Evolutionary conservation across 2,329 filamentous ascomycete genomes (phyloP).

Genomic region (Saccharata proteae): DNA sequence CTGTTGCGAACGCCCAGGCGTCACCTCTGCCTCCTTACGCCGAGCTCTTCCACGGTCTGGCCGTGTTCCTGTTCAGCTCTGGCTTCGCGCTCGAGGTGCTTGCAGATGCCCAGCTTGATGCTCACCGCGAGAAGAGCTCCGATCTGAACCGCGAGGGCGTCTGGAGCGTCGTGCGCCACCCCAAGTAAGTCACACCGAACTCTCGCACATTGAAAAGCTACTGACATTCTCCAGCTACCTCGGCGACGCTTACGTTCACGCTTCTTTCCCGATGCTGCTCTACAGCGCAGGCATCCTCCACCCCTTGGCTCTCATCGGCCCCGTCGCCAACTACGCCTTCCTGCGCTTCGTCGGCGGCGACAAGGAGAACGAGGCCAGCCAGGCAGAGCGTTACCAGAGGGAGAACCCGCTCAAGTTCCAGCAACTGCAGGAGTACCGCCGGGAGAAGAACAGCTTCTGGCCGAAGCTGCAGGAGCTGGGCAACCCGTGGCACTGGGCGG

Average conservation of each 20-base stretch:
- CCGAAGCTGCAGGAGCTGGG: conserved; percentile 36
- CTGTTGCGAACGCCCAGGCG: conserved; percentile 3
- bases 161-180: conserved; percentile 50
- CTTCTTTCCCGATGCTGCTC: conserved; percentile 47
- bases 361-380: conserved; percentile 40
- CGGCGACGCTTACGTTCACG: conserved; percentile 46
- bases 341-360: conserved; percentile 46
- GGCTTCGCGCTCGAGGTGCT: conserved; percentile 45
- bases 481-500: conserved; percentile 46
- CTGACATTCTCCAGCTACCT: conserved; percentile 37
- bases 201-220: conserved; percentile 3
- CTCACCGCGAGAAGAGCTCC: conserved; percentile 31
- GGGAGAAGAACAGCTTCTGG: conserved; percentile 50
- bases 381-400: conserved; percentile 40
- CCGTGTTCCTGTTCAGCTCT: conserved; percentile 44
- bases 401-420: conserved; percentile 39
- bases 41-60: conserved; percentile 27
- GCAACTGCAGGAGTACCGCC: conserved; percentile 40
- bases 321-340: conserved; percentile 46
- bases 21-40: conserved; percentile 17
- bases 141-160: conserved; percentile 44
- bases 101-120: conserved; percentile 44
- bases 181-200: conserved; percentile 37
- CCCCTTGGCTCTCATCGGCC: conserved; percentile 43
- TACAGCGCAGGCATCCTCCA: conserved; percentile 43